Evolutionary conservation across 2,329 filamentous ascomycete species (phyloP).

Genomic region (Ilyonectria robusta): DNA sequence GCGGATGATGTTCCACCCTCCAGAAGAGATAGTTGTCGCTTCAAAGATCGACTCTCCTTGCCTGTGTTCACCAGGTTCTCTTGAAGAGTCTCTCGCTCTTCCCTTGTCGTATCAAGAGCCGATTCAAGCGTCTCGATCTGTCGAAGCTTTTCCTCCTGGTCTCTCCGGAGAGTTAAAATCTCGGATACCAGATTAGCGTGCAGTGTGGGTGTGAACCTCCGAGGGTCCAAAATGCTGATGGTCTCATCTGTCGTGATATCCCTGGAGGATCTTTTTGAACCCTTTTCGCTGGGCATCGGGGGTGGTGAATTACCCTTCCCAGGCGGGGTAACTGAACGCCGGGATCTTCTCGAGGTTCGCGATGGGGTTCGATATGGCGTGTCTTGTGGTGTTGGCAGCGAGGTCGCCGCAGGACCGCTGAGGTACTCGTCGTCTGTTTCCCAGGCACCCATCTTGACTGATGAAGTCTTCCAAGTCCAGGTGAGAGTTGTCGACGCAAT

Average conservation of each 20-base stretch:
- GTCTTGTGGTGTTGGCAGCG: conserved; percentile 78
- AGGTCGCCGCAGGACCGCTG: conserved; percentile 66
- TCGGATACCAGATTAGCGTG: conserved; percentile 96
- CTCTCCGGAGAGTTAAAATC: conserved; percentile 87
- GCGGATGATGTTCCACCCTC: conserved; percentile 92
- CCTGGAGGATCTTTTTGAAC: conserved; percentile 66
- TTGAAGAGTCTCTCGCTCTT: conserved; percentile 81
- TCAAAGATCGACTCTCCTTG: conserved; percentile 85
- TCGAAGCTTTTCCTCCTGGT: conserved; percentile 90
- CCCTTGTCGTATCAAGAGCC: conserved; percentile 77
- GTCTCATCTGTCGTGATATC: conserved; percentile 77
- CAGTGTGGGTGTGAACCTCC: conserved; percentile 93
- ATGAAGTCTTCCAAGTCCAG: not conserved
- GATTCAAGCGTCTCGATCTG: conserved; percentile 89
- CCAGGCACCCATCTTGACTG: conserved; percentile 68
- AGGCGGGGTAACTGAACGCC: conserved; percentile 77
- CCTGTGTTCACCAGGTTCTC: conserved; percentile 72
- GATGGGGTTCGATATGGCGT: conserved; percentile 83
- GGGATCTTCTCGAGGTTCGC: conserved; percentile 71
- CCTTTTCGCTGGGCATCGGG: conserved; percentile 60
- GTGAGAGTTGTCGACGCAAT: conserved; percentile 1
- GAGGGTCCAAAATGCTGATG: conserved; percentile 84
- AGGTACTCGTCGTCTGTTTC: conserved; percentile 75
- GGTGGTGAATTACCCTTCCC: conserved; percentile 71
- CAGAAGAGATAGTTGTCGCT: conserved; percentile 87